These are phyloP conservation scores for Arabidopsis thaliana DNA, from an alignment of 345 rosid species.

Conservation along the genomic window TAIR10.1 NC_003076.8:14537501-14538000, in stretches of 20 bases:
- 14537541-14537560: slow-evolving; percentile 99
- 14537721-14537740: slow-evolving; percentile 54
- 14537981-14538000: slow-evolving; percentile 93
- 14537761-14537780: slow-evolving; percentile 84
- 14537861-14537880: slow-evolving; percentile 12
- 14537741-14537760: slow-evolving; percentile 96
- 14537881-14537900: not conserved
- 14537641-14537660: slow-evolving; percentile 44
- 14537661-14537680: slow-evolving; percentile 7
- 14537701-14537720: not conserved
- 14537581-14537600: slow-evolving; percentile 99
- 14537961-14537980: slow-evolving; percentile 81
- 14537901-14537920: slow-evolving; percentile 64
- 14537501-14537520: slow-evolving; percentile 12
- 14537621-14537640: slow-evolving; percentile 84
- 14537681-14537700: not conserved
- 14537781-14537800: slow-evolving; percentile 68
- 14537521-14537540: slow-evolving; percentile 58
- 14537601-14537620: slow-evolving; percentile 83
- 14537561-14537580: slow-evolving; percentile 88
- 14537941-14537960: slow-evolving; percentile 82
- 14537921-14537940: slow-evolving; percentile 68
- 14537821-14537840: slow-evolving; percentile 46
- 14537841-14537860: slow-evolving; percentile 28
- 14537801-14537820: slow-evolving; percentile 81